Percentiles rank a stretch among this genome's conserved stretches.
Conservation (phyloP, 192 early-diverging fungal species). For the Geranomyces variabilis region DNA sequence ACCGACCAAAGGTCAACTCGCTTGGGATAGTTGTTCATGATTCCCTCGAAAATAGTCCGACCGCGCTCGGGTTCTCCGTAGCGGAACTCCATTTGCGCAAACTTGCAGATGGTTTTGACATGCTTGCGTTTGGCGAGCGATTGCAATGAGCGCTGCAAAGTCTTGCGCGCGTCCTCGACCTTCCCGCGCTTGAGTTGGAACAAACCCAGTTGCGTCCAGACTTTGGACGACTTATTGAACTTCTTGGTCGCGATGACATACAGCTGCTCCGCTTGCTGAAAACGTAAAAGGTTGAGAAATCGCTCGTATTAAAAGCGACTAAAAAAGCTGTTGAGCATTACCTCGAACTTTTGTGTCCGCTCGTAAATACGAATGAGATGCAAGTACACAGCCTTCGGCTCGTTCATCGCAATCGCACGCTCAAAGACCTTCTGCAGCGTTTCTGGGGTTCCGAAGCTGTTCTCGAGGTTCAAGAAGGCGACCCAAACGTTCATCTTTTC, state of each 20-base stretch:
- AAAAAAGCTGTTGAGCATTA: too few species aligned
- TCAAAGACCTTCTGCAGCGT: slow-evolving; percentile 81
- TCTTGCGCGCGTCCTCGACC: slow-evolving; percentile 74
- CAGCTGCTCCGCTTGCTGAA: slow-evolving; percentile 61
- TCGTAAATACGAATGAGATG: slow-evolving; percentile 91
- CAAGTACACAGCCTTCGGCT: slow-evolving; percentile 87
- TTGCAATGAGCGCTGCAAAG: slow-evolving; percentile 79
- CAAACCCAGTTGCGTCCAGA: slow-evolving; percentile 85
- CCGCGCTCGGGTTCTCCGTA: slow-evolving; percentile 96
- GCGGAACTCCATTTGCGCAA: slow-evolving; percentile 98
- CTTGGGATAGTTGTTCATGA: slow-evolving; percentile 91
- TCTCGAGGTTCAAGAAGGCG: slow-evolving; percentile 93
- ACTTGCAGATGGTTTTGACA: slow-evolving; percentile 92
- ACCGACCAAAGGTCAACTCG: slow-evolving; percentile 94
- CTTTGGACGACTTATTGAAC: slow-evolving; percentile 87
- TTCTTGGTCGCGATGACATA: slow-evolving; percentile 78
- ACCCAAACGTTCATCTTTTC: slow-evolving; percentile 99
- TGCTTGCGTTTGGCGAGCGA: slow-evolving; percentile 91
- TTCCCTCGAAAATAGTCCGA: slow-evolving; percentile 95
- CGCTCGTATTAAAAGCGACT: background rate
- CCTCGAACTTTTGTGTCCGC: slow-evolving; percentile 73
- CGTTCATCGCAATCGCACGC: slow-evolving; percentile 80
- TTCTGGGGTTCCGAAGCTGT: slow-evolving; percentile 87
- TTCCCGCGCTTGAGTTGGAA: slow-evolving; percentile 78
- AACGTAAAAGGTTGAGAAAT: background rate